Percentiles rank a stretch among this genome's conserved stretches.
These are phyloP conservation scores for Rhizophagus sp. DNA, from an alignment of 192 early-diverging fungal species.

Conservation along the genomic window DNA sequence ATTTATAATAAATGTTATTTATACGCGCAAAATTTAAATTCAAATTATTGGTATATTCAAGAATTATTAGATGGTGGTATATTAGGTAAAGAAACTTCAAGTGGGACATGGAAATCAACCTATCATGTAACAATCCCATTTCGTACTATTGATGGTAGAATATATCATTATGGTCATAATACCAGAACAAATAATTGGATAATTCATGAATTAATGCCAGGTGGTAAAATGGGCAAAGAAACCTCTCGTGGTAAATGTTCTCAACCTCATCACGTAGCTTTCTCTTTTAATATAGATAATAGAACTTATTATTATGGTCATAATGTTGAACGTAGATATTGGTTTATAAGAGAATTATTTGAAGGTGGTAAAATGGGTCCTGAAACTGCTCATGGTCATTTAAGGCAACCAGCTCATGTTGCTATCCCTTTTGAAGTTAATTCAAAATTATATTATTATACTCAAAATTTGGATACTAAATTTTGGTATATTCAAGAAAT, in stretches of 20 bases:
- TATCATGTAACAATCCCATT: constrained; percentile 8
- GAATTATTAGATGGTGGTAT: neutral
- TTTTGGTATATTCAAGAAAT: constrained; percentile 14
- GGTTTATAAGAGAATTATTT: constrained; percentile 8
- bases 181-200: neutral
- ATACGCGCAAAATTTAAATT: neutral
- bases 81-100: neutral
- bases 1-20: constrained; percentile 1
- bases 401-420: neutral
- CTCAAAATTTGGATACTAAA: neutral
- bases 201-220: constrained; percentile 4
- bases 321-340: neutral
- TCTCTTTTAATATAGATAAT: neutral
- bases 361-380: constrained; percentile 8
- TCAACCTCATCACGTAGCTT: neutral
- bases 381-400: neutral
- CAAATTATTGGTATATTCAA: constrained; percentile 9
- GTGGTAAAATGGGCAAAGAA: neutral
- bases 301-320: constrained; percentile 9
- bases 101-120: neutral
- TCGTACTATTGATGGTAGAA: neutral
- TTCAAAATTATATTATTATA: neutral
- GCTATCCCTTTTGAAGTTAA: neutral
- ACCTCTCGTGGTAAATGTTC: neutral
- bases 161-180: constrained; percentile 14